Conservation (phyloP, 208 protist species). For the Crithidia fasciculata region DNA sequence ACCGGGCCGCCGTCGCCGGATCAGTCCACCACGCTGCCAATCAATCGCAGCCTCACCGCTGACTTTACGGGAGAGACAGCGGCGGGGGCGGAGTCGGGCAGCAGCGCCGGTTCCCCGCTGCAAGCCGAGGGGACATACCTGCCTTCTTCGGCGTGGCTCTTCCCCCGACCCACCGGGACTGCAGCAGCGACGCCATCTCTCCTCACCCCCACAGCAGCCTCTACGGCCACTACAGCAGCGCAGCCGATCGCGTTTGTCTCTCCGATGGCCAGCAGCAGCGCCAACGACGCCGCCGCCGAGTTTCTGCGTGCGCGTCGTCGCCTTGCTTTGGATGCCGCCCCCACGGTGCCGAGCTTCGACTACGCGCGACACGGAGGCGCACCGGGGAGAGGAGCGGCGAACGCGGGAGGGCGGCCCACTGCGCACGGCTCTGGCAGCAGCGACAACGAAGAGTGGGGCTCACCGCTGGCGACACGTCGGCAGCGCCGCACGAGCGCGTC, state of each 20-base stretch:
- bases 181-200: background rate
- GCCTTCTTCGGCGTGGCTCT: background rate
- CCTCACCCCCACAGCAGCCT: background rate
- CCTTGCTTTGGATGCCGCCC: constrained; percentile 5
- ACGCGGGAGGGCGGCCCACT: too few relatives aligned
- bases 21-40: background rate
- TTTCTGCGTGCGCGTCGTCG: constrained; percentile 35
- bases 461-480: background rate
- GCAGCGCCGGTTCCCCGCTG: background rate
- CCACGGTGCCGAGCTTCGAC: background rate
- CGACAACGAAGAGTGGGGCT: background rate
- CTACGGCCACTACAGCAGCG: background rate
- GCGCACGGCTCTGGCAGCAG: too few relatives aligned
- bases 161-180: too few relatives aligned
- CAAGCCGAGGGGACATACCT: background rate
- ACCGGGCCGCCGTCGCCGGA: background rate
- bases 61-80: background rate
- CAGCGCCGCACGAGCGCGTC: background rate
- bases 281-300: constrained; percentile 32
- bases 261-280: constrained; percentile 17
- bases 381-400: too few relatives aligned
- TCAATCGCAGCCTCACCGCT: background rate
- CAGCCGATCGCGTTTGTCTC: background rate
- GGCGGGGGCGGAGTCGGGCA: background rate
- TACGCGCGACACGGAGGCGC: background rate